Conservation (phyloP, 176 grass and related monocot species). For the Hordeum vulgare region DNA sequence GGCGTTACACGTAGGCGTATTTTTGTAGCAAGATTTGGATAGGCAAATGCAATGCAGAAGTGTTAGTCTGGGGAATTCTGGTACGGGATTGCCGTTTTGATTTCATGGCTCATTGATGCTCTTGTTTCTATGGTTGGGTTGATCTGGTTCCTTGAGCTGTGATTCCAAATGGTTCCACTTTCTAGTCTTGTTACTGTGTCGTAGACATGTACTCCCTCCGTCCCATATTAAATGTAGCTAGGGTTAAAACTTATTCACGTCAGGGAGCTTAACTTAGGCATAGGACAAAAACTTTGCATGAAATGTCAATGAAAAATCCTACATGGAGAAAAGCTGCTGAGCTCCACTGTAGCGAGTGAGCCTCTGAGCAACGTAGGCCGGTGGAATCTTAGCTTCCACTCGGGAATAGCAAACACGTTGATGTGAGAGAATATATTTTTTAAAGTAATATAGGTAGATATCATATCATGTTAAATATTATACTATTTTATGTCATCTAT, state of each 20-base stretch:
- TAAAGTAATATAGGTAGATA: too few relatives aligned
- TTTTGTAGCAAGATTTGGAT: conserved; percentile 25
- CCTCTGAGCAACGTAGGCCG: too few relatives aligned
- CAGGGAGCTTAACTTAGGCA: too few relatives aligned
- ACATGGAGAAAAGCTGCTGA: too few relatives aligned
- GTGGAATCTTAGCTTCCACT: too few relatives aligned
- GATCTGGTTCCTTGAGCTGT: not conserved
- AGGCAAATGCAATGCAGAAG: not conserved
- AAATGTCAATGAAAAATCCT: too few relatives aligned
- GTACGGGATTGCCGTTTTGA: not conserved
- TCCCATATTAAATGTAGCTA: not conserved
- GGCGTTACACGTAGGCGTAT: conserved; percentile 17
- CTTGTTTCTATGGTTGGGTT: not conserved
- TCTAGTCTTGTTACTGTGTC: not conserved
- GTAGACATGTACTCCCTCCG: not conserved
- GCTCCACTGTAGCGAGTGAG: too few relatives aligned
- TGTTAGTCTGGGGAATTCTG: not conserved
- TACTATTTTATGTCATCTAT: too few relatives aligned
- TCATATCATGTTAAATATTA: too few relatives aligned
- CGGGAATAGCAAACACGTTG: too few relatives aligned
- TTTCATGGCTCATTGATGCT: not conserved
- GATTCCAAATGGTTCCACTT: not conserved
- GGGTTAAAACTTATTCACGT: not conserved
- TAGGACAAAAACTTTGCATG: too few relatives aligned
- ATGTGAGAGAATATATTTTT: too few relatives aligned